Evolutionary conservation across 192 early-diverging fungal genomes (phyloP), one percentile per base, ranked within the genome.

Genomic region (Podila epicladia): DNA sequence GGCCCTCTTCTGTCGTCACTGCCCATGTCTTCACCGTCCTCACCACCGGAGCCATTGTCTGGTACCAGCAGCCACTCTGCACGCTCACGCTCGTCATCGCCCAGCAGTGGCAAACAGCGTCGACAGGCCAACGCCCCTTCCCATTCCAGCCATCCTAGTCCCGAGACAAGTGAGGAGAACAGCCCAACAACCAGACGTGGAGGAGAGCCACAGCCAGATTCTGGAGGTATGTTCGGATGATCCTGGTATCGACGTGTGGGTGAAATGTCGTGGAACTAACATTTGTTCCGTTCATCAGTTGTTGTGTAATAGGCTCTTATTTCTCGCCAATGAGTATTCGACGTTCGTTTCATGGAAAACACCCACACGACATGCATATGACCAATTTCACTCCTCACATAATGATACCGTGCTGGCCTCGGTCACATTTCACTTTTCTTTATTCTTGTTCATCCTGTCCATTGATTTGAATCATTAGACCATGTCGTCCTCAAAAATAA

Each of bases 21-120:
- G 31, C 50, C 63, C n/a, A 8, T 51, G n/a, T 12, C 35, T 7
- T 70, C 68, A 1, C 74, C 74, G 9, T 20, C 20, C 2, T 67
- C 65, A 15, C 72, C 72, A 26, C 60, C 72, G 26, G 53, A 55
- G 53, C 53, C 53, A 9, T 22, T 26, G 20, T 55, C 53, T 7
- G 24, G 24, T 55, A 9, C 53, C n/a, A 55, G 53, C 53, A 55
- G 53, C 53, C 53, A 26, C 20, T 55, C 53, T 26, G 53, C 53
- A 24, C 53, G 53, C 53, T 55, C 53, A 12, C 20, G 53, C 6
- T 55, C 53, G 24, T n/a, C 53, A 8, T 55, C 53, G 17, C 53
- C 53, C 20, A 55, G 22, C 24, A 26, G 53, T 55, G 53, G 22
- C 53, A 55, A 26, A 24, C 53, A 24, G 53, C 53, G 53, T 26